These are phyloP conservation scores for Lactuca sativa DNA, from an alignment of 129 eudicot species.

Conservation along the genomic window DNA sequence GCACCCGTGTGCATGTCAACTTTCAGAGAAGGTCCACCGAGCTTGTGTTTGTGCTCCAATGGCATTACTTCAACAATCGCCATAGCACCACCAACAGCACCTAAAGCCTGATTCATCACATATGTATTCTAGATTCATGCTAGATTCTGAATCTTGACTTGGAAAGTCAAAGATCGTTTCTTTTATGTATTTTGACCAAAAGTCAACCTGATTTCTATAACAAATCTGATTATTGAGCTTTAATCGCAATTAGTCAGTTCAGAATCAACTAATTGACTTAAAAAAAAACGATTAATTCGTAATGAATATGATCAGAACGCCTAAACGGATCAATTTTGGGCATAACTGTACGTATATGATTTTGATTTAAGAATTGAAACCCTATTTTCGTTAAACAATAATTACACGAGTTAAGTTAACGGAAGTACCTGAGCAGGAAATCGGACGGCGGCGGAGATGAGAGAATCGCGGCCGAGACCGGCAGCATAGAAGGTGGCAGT, in stretches of 20 bases:
- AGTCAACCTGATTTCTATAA: not conserved
- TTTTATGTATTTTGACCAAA: constrained; percentile 1
- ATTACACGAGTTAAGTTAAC: not conserved
- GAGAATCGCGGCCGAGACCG: constrained; percentile 55
- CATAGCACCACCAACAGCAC: constrained; percentile 81
- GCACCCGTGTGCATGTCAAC: constrained; percentile 93
- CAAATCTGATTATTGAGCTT: not conserved
- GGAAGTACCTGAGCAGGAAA: constrained; percentile 83
- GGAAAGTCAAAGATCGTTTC: constrained; percentile 12
- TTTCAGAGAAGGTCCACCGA: constrained; percentile 79
- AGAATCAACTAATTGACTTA: not conserved
- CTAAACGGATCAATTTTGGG: not conserved
- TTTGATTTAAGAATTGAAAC: not conserved
- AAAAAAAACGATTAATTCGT: not conserved
- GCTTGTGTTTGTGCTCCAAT: constrained; percentile 57
- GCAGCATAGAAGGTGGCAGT: constrained; percentile 86
- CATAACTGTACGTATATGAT: not conserved
- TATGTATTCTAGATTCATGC: not conserved
- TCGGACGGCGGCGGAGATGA: constrained; percentile 69
- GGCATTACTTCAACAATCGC: constrained; percentile 84
- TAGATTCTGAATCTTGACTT: not conserved
- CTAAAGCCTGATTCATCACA: constrained; percentile 58
- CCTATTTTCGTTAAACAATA: not conserved
- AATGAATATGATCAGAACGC: not conserved
- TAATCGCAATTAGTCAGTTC: not conserved